These are phyloP conservation scores for Crithidia sp. DNA, from an alignment of 208 protist genomes.

Conservation along the genomic window DNA sequence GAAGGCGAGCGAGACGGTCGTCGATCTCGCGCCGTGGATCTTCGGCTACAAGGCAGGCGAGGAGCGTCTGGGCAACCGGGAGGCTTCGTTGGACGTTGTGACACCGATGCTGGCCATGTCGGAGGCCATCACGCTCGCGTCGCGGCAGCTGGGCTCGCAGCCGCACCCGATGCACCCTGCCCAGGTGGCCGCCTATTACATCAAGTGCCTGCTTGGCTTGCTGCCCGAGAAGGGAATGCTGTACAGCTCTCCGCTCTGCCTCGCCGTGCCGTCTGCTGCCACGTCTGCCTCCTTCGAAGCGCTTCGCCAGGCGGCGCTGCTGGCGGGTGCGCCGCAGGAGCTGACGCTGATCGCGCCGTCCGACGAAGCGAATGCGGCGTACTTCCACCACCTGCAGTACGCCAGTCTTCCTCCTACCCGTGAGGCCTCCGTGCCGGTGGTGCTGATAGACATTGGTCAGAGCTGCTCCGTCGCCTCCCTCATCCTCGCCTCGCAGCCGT, in stretches of 20 bases:
- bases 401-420: conserved; percentile 29
- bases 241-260: conserved; percentile 29
- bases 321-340: conserved; percentile 58
- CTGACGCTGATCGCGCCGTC: conserved; percentile 45
- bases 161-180: conserved; percentile 36
- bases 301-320: conserved; percentile 53
- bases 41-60: conserved; percentile 32
- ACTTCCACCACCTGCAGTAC: conserved; percentile 76
- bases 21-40: conserved; percentile 60
- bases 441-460: conserved; percentile 69
- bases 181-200: conserved; percentile 62
- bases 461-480: conserved; percentile 47
- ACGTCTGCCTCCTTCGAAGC: conserved; percentile 31
- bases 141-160: conserved; percentile 25
- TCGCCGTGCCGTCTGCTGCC: conserved; percentile 36
- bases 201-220: conserved; percentile 61
- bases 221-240: conserved; percentile 32
- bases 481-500: conserved; percentile 34
- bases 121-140: conserved; percentile 15
- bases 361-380: conserved; percentile 62
- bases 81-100: conserved; percentile 20
- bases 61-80: conserved; percentile 15
- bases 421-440: conserved; percentile 40
- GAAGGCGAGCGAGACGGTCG: conserved; percentile 57
- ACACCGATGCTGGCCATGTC: conserved; percentile 27